Evolutionary conservation across 208 protist genomes (phyloP), one percentile per base, ranked within the genome.

Genomic region (Leishmania gerbilli): DNA sequence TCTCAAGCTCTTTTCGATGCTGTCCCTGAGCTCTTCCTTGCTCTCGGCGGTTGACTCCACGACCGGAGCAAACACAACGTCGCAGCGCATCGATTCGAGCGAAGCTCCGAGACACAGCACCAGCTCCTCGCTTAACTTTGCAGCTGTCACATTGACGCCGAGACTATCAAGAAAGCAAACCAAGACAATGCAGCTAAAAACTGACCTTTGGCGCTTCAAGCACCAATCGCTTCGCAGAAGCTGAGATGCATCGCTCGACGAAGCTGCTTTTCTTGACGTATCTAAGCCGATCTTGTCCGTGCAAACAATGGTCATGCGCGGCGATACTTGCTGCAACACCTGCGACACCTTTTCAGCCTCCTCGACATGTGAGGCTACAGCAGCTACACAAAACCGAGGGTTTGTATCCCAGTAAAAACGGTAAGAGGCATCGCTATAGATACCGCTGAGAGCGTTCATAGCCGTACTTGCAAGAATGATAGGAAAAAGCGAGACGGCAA

Each of bases 381-480:
- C 76, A 1, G 82, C 86, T 37, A 91, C 78, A 15, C 84, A 89
- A 76, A 93, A 88, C 15, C 27, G 76, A 9, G 90, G 90, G 55
- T 69, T 82, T 51, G 47, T 77, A 67, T 90, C 78, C 3, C 87
- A 68, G 58, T 93, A 90, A 31, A 68, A 53, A 17, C 81, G 62
- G 79, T 93, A 93, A 55, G 47, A 62, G 21, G 81, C 79, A 71
- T 91, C 90, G 31, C 62, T 84, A 71, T 93, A 91, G 0, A 89
- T 24, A 6, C 79, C 51, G 47, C 71, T 80, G 17, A 93, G 84
- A 81, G 87, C 82, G 62, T 93, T 86, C 90, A 93, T 93, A 76
- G 15, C 51, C 40, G 13, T 11, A 24, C 19, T 15, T 64, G 53
- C 56, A 62, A 31, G 27, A 0, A 62, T 13, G 13, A 62, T 31